Conservation (phyloP, 805 yeast genomes). For the Torulaspora maleeae region DNA sequence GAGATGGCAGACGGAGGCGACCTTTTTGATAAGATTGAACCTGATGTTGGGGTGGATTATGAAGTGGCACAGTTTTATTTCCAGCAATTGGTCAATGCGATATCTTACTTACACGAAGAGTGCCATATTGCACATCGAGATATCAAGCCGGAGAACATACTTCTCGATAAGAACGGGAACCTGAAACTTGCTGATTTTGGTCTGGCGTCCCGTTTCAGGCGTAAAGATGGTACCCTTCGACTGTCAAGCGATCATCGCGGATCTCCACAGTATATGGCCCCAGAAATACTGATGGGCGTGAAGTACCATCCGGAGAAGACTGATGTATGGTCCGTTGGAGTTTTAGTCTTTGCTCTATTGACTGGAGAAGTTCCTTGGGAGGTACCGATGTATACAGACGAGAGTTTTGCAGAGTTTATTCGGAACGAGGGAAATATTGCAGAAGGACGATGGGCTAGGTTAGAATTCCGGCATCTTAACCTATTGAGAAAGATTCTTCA, state of each 20-base stretch:
- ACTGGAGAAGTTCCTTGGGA: constrained; percentile 74
- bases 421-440: constrained; percentile 44
- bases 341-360: constrained; percentile 55
- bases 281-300: constrained; percentile 48
- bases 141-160: constrained; percentile 69
- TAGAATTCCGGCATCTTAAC: constrained; percentile 47
- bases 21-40: constrained; percentile 72
- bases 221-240: constrained; percentile 45
- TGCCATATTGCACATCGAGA: constrained; percentile 73
- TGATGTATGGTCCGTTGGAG: constrained; percentile 70
- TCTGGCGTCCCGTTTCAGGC: constrained; percentile 56
- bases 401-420: constrained; percentile 42
- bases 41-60: constrained; percentile 63
- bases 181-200: constrained; percentile 77
- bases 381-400: constrained; percentile 51
- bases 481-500: constrained; percentile 50
- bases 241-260: constrained; percentile 56
- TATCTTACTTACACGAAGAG: constrained; percentile 53
- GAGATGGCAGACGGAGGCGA: constrained; percentile 75
- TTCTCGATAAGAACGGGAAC: constrained; percentile 60
- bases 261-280: constrained; percentile 76
- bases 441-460: constrained; percentile 51
- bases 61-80: constrained; percentile 67
- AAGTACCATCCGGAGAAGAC: constrained; percentile 53
- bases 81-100: constrained; percentile 57